Percentiles rank a stretch among this genome's conserved stretches.
These are phyloP conservation scores for Hirschioporus abietinus DNA, from an alignment of 768 basidiomycete species.

Conservation along the genomic window DNA sequence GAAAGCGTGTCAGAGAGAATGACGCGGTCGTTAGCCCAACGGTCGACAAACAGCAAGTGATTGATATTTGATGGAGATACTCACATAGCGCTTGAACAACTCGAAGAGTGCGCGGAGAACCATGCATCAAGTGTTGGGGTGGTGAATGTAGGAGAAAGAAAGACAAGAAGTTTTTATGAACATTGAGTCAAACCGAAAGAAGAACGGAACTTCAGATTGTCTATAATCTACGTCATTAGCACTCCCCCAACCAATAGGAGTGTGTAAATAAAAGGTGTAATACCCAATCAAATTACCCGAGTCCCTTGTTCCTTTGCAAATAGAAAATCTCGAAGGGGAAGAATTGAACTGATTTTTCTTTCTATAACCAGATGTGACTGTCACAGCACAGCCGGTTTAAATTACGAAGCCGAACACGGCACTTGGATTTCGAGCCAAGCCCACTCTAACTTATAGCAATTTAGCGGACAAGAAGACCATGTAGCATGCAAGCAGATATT, in stretches of 20 bases:
- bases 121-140: neutral
- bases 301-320: too few relatives aligned
- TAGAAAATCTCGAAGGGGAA: too few relatives aligned
- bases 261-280: neutral
- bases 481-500: too few relatives aligned
- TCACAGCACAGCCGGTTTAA: too few relatives aligned
- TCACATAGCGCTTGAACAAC: neutral
- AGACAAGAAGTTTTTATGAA: neutral
- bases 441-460: too few relatives aligned
- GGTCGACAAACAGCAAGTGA: slow-evolving; percentile 1
- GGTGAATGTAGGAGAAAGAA: neutral
- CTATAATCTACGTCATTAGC: neutral
- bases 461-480: too few relatives aligned
- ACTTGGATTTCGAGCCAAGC: too few relatives aligned
- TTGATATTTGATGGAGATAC: neutral
- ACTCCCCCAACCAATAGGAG: neutral
- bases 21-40: neutral
- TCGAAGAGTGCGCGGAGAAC: neutral
- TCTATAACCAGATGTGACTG: too few relatives aligned
- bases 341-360: too few relatives aligned
- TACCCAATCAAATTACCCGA: neutral
- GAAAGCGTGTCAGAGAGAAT: neutral
- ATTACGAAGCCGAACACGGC: too few relatives aligned
- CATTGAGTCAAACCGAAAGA: neutral
- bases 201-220: neutral